Evolutionary conservation across 371 early-diverging fungal genomes (phyloP), one percentile per base, ranked within the genome.

Genomic region (Choanephora cucurbitarum): DNA sequence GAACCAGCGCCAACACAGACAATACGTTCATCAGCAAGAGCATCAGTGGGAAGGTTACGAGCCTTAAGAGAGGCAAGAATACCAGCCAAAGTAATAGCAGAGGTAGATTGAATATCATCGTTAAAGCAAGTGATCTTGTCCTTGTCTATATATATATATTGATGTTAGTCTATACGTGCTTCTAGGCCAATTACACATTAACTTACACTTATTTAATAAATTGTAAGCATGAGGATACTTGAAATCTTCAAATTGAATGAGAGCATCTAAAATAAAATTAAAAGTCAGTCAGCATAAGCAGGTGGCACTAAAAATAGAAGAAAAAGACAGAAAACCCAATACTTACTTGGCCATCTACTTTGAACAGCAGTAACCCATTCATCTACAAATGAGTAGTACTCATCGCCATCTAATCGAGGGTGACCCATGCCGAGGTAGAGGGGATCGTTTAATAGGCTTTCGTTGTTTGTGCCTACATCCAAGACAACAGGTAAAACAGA

Each of bases 401-500:
- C 79, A 42, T 82, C 80, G 19, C 80, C 84, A 23, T 80, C 82
- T n/a, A 82, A 52, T 41, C 87, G 75, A 40, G 71, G 80, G 56
- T 84, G 81, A 23, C 75, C 76, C 80, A 85, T 79, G 15, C 87
- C 87, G 28, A 87, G 79, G 45, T 87, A 87, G 8, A 84, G 70
- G 19, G 84, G 84, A 44, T 85, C 85, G 41, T 83, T 70, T 48
- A 83, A 57, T 5, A 85, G 57, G 19, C 51, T 45, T 47, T 82
- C 72, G 56, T 85, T 85, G 57, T 87, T 85, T 24, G 86, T 85
- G 13, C 87, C 87, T 14, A 84, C 81, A 56, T 87, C 87, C 50
- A 87, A 57, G 22, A 84, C 84, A 17, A 87, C 84, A 6, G 87
- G 87, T 41, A 87, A 60, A 22, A 83, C 81, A 41, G 81, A 75